phyloP scores from a whole-genome alignment of 2,329 filamentous ascomycete genomes.

The Xylariales sp. region DNA sequence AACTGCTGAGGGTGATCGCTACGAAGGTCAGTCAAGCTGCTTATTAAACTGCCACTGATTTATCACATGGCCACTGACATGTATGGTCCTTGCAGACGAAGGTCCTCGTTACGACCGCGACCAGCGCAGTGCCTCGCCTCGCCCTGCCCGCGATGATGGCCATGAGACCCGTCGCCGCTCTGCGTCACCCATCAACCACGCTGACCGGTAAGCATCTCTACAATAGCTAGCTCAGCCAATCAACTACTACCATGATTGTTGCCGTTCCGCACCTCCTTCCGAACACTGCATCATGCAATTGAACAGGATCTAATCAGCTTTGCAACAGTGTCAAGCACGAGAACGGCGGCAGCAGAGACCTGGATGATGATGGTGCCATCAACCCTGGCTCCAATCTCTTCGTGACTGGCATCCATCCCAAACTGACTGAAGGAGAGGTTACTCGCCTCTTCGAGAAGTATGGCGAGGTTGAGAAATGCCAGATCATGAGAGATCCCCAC shows the following conservation, averaged over 20 bases:
- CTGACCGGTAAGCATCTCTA: constrained; percentile 41
- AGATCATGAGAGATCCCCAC: constrained; percentile 99
- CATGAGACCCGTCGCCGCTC: constrained; percentile 58
- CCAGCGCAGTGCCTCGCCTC: constrained; percentile 62
- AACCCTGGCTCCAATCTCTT: constrained; percentile 98
- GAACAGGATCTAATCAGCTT: no score
- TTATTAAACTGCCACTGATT: no score
- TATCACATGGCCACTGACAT: background rate
- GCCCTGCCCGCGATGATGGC: constrained; percentile 55
- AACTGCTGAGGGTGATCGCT: constrained; percentile 61
- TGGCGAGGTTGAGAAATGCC: constrained; percentile 96
- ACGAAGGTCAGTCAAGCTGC: constrained; percentile 60
- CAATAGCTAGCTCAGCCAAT: no score
- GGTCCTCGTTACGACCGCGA: constrained; percentile 62
- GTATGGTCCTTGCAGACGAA: constrained; percentile 45
- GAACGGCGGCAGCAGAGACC: constrained; percentile 39
- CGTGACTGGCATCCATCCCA: constrained; percentile 95
- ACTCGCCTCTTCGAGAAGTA: constrained; percentile 97
- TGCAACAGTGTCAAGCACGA: constrained; percentile 48
- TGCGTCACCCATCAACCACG: constrained; percentile 53
- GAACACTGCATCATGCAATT: no score
- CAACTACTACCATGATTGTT: no score
- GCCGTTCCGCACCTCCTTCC: background rate
- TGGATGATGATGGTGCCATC: constrained; percentile 71
- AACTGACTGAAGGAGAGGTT: constrained; percentile 83